Evolutionary conservation across 495 filamentous ascomycete genomes (phyloP).

Genomic region (Aspergillus wentii): DNA sequence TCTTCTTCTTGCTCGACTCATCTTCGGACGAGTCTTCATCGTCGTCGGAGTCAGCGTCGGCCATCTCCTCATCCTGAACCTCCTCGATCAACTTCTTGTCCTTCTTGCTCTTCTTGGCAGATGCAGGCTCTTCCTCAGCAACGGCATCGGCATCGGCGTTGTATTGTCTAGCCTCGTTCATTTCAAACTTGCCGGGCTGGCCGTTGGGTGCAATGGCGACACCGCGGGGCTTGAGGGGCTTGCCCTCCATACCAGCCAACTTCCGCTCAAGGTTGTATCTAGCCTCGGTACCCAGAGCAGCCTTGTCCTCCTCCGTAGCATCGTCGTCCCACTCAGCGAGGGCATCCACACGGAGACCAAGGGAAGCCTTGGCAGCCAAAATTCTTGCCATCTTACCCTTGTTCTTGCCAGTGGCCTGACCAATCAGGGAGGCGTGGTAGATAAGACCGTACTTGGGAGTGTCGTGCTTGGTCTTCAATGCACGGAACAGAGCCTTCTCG

Average conservation of each 20-base stretch:
- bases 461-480: conserved; percentile 98
- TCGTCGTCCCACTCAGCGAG: conserved; percentile 76
- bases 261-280: conserved; percentile 80
- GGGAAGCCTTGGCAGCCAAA: conserved; percentile 85
- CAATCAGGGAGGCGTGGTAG: conserved; percentile 95
- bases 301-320: conserved; percentile 81
- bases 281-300: conserved; percentile 65
- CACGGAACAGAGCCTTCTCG: conserved; percentile 97
- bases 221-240: conserved; percentile 74
- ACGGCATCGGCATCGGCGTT: conserved; percentile 91
- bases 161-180: conserved; percentile 94
- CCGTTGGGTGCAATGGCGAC: conserved; percentile 72
- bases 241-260: conserved; percentile 82
- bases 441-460: conserved; percentile 99
- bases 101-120: conserved; percentile 45
- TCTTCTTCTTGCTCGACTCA: conserved; percentile 31
- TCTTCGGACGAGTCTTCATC: conserved; percentile 42
- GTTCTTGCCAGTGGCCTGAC: conserved; percentile 93
- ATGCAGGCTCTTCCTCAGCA: conserved; percentile 54
- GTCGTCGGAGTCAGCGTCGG: conserved; percentile 40
- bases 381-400: conserved; percentile 99
- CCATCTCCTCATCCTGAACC: conserved; percentile 51
- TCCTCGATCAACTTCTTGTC: conserved; percentile 51
- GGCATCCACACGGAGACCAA: conserved; percentile 90
- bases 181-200: conserved; percentile 74